These are phyloP conservation scores for Lactifluus subvellereus DNA, from an alignment of 768 basidiomycete genomes.

Conservation along the genomic window DNA sequence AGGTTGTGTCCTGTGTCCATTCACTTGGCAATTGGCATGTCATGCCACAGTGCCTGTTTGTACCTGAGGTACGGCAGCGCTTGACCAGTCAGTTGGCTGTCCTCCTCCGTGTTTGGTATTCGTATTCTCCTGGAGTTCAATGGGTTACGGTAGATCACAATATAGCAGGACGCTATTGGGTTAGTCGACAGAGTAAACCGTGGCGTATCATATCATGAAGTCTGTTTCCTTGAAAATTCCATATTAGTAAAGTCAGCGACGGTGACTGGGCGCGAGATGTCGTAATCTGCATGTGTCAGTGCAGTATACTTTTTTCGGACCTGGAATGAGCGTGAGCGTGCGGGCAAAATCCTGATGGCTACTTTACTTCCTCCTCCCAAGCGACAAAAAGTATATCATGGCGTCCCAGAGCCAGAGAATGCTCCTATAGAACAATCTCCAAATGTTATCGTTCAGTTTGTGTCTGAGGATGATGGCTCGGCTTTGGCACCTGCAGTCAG, in stretches of 20 bases:
- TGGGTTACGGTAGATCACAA: background rate
- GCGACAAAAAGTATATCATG: slow-evolving; percentile 77
- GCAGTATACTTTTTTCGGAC: background rate
- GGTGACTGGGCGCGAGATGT: background rate
- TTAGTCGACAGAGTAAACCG: background rate
- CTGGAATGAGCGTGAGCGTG: background rate
- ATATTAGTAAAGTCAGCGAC: too few species aligned
- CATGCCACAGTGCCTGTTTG: too few species aligned
- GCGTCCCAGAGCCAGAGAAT: slow-evolving; percentile 57
- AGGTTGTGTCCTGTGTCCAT: slow-evolving; percentile 46
- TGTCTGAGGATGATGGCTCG: slow-evolving; percentile 79
- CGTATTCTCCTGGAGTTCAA: slow-evolving; percentile 15
- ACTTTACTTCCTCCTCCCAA: slow-evolving; percentile 85
- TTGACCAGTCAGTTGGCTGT: slow-evolving; percentile 43
- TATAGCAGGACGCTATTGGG: too few species aligned
- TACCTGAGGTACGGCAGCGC: slow-evolving; percentile 51
- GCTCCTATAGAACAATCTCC: slow-evolving; percentile 45
- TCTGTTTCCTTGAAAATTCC: background rate
- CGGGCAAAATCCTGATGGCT: slow-evolving; percentile 49
- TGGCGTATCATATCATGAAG: background rate
- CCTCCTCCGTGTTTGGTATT: slow-evolving; percentile 22
- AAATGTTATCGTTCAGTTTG: slow-evolving; percentile 86
- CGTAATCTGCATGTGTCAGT: slow-evolving; percentile 12
- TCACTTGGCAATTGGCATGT: background rate
- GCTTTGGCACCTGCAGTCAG: slow-evolving; percentile 83